phyloP scores from a whole-genome alignment of 2,329 filamentous ascomycete species.

The Myriosclerotinia scirpicola region DNA sequence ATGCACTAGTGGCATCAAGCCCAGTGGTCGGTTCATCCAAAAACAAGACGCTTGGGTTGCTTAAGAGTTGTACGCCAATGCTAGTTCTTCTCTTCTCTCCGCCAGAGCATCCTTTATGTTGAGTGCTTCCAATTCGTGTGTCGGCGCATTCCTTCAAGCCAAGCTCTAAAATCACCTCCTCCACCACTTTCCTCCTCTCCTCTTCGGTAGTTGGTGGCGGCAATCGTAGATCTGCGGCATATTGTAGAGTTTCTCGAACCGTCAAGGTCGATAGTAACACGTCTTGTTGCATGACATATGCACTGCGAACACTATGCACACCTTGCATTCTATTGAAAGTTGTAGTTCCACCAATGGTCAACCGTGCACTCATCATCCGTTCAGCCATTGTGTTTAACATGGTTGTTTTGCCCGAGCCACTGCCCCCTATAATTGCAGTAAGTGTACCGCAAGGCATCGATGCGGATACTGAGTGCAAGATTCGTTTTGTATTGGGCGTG shows the following conservation, averaged over 20 bases:
- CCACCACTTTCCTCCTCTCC: conserved; percentile 64
- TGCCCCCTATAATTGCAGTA: conserved; percentile 74
- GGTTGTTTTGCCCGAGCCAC: conserved; percentile 72
- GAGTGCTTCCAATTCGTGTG: conserved; percentile 69
- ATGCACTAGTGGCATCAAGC: conserved; percentile 74
- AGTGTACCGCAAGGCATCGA: conserved; percentile 64
- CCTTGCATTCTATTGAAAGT: conserved; percentile 61
- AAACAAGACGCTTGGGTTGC: conserved; percentile 75
- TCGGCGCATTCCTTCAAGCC: conserved; percentile 76
- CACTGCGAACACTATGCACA: conserved; percentile 56
- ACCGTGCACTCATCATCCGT: conserved; percentile 56
- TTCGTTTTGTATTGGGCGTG: conserved; percentile 46
- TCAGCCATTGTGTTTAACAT: conserved; percentile 71
- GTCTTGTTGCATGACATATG: conserved; percentile 77
- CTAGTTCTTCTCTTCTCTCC: conserved; percentile 76
- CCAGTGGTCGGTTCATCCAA: conserved; percentile 79
- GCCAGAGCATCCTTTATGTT: conserved; percentile 74
- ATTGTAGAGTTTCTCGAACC: conserved; percentile 71
- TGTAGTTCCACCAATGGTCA: conserved; percentile 54
- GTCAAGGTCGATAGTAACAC: conserved; percentile 71
- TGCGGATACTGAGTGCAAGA: conserved; percentile 64
- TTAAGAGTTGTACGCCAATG: conserved; percentile 76
- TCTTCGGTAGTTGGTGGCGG: conserved; percentile 59
- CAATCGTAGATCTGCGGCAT: conserved; percentile 70
- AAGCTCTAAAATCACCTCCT: conserved; percentile 74